Evolutionary conservation across 2,329 filamentous ascomycete genomes (phyloP).

Genomic region (Penicillium sclerotiorum): DNA sequence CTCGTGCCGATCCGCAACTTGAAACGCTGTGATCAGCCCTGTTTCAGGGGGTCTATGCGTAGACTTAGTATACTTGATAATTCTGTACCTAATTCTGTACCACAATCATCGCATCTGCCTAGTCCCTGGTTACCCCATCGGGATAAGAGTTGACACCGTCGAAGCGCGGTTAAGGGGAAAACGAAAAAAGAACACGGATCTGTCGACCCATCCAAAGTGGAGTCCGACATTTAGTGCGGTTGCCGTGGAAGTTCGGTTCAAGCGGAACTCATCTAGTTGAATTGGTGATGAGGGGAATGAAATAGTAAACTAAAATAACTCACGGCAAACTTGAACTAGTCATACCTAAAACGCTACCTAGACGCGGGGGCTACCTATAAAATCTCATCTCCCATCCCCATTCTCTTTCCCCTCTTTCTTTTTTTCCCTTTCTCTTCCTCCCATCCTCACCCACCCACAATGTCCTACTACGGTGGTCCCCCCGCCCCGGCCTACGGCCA

Average conservation of each 20-base stretch:
- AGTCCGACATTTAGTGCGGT: no score
- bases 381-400: neutral
- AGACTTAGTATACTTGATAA: neutral
- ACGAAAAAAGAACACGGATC: no score
- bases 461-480: conserved; percentile 29
- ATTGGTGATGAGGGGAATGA: neutral
- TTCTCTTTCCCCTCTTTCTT: neutral
- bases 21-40: no score
- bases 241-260: no score
- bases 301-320: no score
- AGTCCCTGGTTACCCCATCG: conserved; percentile 1
- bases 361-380: no score
- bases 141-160: no score
- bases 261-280: neutral
- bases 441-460: conserved; percentile 11
- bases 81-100: neutral
- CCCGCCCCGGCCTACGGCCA: conserved; percentile 19
- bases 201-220: no score
- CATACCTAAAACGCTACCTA: neutral
- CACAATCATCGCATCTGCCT: conserved; percentile 15
- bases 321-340: neutral
- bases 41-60: neutral
- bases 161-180: no score
- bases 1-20: no score
- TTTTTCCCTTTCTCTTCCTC: neutral